phyloP scores from a whole-genome alignment of 257 asterid species.

The Solanum appendiculatum region DNA sequence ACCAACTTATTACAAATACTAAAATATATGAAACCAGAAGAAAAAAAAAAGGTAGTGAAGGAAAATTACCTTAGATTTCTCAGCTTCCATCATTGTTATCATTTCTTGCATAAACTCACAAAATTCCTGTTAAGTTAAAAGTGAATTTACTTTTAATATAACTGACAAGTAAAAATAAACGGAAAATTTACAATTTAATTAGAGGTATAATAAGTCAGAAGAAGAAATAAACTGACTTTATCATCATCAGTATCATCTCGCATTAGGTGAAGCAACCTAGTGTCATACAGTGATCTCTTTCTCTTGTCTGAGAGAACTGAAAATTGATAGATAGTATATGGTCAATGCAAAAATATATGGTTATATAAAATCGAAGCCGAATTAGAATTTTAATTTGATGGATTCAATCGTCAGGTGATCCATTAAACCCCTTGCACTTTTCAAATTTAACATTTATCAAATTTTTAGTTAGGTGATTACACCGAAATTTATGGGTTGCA shows the following conservation, averaged over 20 bases:
- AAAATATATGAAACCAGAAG: neutral
- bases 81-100: constrained; percentile 9
- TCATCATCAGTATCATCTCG: constrained; percentile 5
- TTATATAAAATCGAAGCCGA: too few relatives aligned
- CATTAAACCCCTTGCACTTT: neutral
- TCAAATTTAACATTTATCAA: neutral
- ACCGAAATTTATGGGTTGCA: too few relatives aligned
- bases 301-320: constrained; percentile 18
- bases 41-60: neutral
- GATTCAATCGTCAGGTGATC: neutral
- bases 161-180: neutral
- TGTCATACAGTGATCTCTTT: constrained; percentile 18
- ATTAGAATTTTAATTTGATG: neutral
- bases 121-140: neutral
- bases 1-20: neutral
- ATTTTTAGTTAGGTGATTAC: neutral
- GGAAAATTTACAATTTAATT: neutral
- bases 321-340: neutral
- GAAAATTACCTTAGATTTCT: constrained; percentile 9
- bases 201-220: neutral
- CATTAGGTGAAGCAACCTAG: constrained; percentile 5
- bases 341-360: neutral
- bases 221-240: neutral
- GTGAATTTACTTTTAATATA: neutral
- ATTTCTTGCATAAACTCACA: constrained; percentile 16